A percentile compares a stretch with the other conserved stretches of the same genome.
Conservation (phyloP, 1,139 yeast species). For the Saccharomyces pastorianus region DNA sequence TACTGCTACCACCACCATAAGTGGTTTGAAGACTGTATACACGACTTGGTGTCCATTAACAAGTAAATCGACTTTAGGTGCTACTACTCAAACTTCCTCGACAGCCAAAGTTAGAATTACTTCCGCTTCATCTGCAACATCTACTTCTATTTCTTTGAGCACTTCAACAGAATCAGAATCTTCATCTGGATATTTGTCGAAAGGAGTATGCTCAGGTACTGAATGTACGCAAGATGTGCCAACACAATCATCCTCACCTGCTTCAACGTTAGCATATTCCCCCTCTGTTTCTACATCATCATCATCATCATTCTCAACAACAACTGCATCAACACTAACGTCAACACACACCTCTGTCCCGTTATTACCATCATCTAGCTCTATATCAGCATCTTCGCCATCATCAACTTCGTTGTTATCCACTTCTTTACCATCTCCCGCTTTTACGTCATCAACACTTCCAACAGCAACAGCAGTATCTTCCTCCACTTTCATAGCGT, state of each 20-base stretch:
- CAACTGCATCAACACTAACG: background rate
- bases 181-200: background rate
- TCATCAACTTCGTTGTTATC: background rate
- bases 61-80: constrained; percentile 4
- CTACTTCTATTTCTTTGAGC: background rate
- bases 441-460: background rate
- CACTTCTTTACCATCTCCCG: background rate
- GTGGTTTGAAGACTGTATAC: constrained; percentile 12
- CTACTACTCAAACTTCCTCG: background rate
- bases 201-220: background rate
- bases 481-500: background rate
- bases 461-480: background rate
- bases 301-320: constrained; percentile 2
- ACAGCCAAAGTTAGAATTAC: background rate
- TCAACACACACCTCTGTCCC: background rate
- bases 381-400: background rate
- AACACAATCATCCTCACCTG: background rate
- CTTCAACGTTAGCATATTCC: background rate
- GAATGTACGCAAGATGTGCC: background rate
- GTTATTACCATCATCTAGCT: background rate
- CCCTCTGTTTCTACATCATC: background rate
- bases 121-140: background rate
- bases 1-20: background rate
- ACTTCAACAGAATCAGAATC: background rate
- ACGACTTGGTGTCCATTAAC: constrained; percentile 38